Evolutionary conservation across 345 rosid genomes (phyloP).

Genomic region (Cardamine chenopodiifolia): DNA sequence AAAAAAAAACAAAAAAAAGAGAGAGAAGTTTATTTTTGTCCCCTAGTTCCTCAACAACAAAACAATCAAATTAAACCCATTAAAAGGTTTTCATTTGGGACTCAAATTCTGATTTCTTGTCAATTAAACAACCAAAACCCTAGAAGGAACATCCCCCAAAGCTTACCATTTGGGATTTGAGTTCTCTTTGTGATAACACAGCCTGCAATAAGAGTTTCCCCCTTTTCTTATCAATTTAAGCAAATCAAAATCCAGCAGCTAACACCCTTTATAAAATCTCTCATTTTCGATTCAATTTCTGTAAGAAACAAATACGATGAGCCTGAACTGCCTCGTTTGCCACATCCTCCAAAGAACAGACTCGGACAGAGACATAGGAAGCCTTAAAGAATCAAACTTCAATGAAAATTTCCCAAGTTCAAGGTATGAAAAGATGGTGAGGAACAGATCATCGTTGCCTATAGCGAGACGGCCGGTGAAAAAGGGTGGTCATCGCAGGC

Average conservation of each 20-base stretch:
- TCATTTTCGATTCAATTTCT: not conserved
- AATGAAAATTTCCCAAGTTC: conserved; percentile 47
- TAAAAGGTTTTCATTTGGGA: not conserved
- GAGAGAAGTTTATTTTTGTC: not conserved
- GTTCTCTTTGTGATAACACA: conserved; percentile 4
- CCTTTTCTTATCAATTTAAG: not conserved
- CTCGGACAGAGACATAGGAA: conserved; percentile 34
- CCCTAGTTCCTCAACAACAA: not conserved
- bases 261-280: not conserved
- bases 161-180: conserved; percentile 9
- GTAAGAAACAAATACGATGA: conserved; percentile 45
- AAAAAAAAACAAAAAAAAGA: not conserved
- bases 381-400: conserved; percentile 46
- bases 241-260: not conserved
- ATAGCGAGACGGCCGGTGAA: conserved; percentile 40
- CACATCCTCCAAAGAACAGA: conserved; percentile 43
- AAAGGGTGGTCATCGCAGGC: conserved; percentile 48
- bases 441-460: conserved; percentile 30
- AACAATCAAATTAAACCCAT: conserved; percentile 16
- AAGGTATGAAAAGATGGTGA: conserved; percentile 29
- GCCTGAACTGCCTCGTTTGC: conserved; percentile 67
- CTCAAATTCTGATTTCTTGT: conserved; percentile 21
- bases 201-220: not conserved
- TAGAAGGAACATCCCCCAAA: conserved; percentile 13
- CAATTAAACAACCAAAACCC: conserved; percentile 22